Base-by-base conservation (phyloP, 2,329 filamentous ascomycete species). In the Aspergillus ochraceus region DNA sequence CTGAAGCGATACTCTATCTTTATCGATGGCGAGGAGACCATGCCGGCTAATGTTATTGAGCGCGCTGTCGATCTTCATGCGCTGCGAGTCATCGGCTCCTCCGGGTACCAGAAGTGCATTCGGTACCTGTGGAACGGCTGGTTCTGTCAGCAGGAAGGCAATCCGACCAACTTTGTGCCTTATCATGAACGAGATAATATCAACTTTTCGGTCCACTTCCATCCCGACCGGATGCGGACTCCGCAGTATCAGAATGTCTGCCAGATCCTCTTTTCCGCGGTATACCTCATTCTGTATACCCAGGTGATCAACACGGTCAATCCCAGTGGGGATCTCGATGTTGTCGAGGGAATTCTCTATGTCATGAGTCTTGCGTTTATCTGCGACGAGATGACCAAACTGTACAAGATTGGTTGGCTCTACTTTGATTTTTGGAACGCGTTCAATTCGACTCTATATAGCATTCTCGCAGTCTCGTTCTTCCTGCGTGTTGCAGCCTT, bases 381-480 rank as follows among this genome's bases (percentile, higher is more conserved):
- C 32, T 92, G 88, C 68, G 94, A 99, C 72, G 95, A 98, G 72
- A 66, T 88, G 0, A 80, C 88, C 71, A 99, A 99, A 76, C 86
- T 97, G 67, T 97, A 91, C 86, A 99, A 99, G 74, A 90, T 97
- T 14, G 95, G 95, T 10, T 86, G 90, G 62, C 90, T 90, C 69
- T 98, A 98, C 70, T 83, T 99, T 57, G 89, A 91, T 20, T 99
- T 99, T 75, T 98, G 95, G 95, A 97, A 97, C 70, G 90, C 90
- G 24, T 97, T 99, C 81, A 99, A 99, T 76, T 84, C 86, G 26
- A 83, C 89, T 0, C 83, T 99, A 0, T 99, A 99, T 75, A 77
- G 84, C 0, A 81, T 98, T 1, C 81, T 99, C 36, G 85, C 87
- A 0, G 85, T 90, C 3, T 96, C 91, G 2, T 88, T 99, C 64